Evolutionary conservation across 2,329 filamentous ascomycete genomes (phyloP), one percentile per base, ranked within the genome.

Genomic region (Exophiala oligosperma): DNA sequence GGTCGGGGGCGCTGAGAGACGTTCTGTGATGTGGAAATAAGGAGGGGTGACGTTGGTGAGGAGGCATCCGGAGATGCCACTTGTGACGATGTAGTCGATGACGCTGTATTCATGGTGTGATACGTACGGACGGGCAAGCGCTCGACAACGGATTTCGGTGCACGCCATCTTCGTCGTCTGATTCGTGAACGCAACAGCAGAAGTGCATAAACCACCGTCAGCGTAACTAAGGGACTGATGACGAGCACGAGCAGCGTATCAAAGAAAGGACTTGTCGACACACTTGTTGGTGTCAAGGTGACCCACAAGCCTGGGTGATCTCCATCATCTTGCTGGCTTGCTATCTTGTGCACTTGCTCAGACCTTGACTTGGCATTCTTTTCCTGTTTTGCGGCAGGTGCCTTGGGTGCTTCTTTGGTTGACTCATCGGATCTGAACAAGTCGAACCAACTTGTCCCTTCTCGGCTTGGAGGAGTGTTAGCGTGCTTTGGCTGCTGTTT

Each of bases 171-270:
- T 63, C 93, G 84, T 59, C 93, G 84, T 51, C 93, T 87, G 66
- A 97, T 95, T 59, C 92, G 88, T 48, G 92, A 92, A 54, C 94
- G 88, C 38, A 97, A 79, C 41, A 97, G 83, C 4, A 97, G 81
- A 9, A 97, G 81, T 11, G 91, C 89, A 70, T 97, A 97, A 1
- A 99, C 93, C 4, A 97, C 87, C 2, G 91, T 95, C 68, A 99
- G 76, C 0, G 94, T 97, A 52, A 97, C 87, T 12, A 99, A 76
- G 6, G 94, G 94, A 69, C 92, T 97, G 54, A 97, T 87, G 32
- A 99, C 92, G n/a, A 99, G 80, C 7, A 99, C 92, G n/a, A 97
- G 80, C 2, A 99, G 82, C 0, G 93, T 97, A 71, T 99, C 94
- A 66, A 97, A 92, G 77, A 99, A 96, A 0, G 94, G 92, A 66